Percentiles rank a stretch among this genome's conserved stretches.
phyloP scores from a whole-genome alignment of 345 rosid species.

The Capsella bursapastoris region DNA sequence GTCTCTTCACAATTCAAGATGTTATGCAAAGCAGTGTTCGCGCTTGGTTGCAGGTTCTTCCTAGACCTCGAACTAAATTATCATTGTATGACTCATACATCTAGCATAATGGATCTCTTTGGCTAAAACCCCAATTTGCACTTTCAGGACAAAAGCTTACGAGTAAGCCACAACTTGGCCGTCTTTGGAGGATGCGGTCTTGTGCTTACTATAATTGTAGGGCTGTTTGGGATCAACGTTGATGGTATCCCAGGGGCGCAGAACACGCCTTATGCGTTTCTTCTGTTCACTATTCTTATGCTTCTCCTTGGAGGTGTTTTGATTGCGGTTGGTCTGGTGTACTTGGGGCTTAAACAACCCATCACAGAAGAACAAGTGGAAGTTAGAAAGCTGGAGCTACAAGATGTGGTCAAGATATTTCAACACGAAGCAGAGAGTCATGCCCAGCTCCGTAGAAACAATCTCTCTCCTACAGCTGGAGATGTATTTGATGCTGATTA shows the following conservation, averaged over 20 bases:
- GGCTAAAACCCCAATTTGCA: neutral
- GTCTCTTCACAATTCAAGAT: conserved; percentile 95
- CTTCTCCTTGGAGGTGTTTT: conserved; percentile 58
- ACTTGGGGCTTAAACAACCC: conserved; percentile 80
- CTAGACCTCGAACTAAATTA: neutral
- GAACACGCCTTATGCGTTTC: conserved; percentile 86
- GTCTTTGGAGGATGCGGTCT: conserved; percentile 97
- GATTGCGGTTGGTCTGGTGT: conserved; percentile 68
- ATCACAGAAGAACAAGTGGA: conserved; percentile 66
- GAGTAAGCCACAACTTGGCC: conserved; percentile 87
- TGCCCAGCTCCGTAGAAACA: conserved; percentile 77
- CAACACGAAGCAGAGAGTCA: conserved; percentile 99
- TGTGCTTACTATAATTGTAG: conserved; percentile 74
- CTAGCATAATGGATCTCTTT: neutral
- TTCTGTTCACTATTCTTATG: conserved; percentile 67
- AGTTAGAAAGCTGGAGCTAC: conserved; percentile 77
- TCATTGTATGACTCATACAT: neutral
- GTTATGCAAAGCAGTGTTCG: conserved; percentile 99
- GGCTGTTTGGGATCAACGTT: conserved; percentile 96
- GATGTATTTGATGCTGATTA: conserved; percentile 63
- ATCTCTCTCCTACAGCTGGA: conserved; percentile 81
- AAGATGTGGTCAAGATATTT: conserved; percentile 82
- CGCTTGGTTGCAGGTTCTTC: conserved; percentile 92
- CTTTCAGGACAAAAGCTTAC: conserved; percentile 79
- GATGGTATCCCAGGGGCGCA: conserved; percentile 91